These are phyloP conservation scores for Fagus sylvatica DNA, from an alignment of 306 rosid species.

Conservation along the genomic window DNA sequence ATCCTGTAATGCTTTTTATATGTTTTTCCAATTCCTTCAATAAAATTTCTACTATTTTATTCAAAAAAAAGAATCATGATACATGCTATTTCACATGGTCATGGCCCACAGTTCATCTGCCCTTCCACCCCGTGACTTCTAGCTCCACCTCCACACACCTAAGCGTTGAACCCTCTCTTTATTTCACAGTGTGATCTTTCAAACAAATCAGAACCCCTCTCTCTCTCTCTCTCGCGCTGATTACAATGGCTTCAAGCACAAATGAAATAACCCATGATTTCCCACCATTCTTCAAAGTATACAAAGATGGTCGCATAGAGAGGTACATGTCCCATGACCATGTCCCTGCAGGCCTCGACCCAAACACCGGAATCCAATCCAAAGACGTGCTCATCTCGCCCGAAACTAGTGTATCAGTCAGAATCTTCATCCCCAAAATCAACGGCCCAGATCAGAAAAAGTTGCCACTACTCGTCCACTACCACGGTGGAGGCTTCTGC, in stretches of 20 bases:
- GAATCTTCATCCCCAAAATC: conserved; percentile 18
- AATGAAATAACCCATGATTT: conserved; percentile 13
- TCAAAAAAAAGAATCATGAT: too few relatives aligned
- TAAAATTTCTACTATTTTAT: too few relatives aligned
- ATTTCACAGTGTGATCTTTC: too few relatives aligned
- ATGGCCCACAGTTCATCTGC: too few relatives aligned
- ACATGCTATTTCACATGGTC: too few relatives aligned
- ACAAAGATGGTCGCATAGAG: conserved; percentile 23
- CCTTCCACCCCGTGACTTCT: too few relatives aligned
- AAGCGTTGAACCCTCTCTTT: too few relatives aligned
- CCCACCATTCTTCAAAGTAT: conserved; percentile 14
- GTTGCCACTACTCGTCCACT: conserved; percentile 29
- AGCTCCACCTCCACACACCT: too few relatives aligned
- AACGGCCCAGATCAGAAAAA: not conserved
- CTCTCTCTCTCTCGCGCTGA: too few relatives aligned
- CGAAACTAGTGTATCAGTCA: not conserved
- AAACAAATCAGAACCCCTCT: too few relatives aligned
- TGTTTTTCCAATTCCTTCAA: too few relatives aligned
- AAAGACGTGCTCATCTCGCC: conserved; percentile 15
- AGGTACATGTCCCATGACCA: not conserved
- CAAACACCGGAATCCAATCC: conserved; percentile 17
- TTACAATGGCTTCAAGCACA: not conserved
- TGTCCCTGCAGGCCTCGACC: conserved; percentile 4
- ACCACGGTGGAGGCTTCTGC: conserved; percentile 35
- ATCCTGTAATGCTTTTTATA: too few relatives aligned